Base-by-base conservation (phyloP, 805 yeast genomes). In the Zygosaccharomyces rouxii region DNA sequence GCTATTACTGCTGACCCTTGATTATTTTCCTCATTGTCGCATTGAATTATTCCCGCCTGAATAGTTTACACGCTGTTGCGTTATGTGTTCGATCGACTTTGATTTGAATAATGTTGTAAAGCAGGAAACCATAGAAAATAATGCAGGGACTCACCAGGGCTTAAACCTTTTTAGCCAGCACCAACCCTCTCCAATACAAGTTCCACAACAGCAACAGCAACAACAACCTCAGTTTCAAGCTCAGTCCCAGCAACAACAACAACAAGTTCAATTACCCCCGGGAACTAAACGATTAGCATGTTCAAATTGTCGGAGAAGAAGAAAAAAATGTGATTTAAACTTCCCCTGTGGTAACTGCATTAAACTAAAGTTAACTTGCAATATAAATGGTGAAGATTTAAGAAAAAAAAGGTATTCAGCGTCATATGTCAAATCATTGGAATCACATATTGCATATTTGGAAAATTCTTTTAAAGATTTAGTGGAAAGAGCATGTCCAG, bases 331-430 rank as follows among this genome's bases (percentile, higher is more conserved):
- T 59, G 74, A 76, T 56, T 65, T 71, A 47, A 71, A 69, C 6
- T 67, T 59, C 44, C 83, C 83, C 1, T 78, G 83, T 53, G 65
- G 71, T 19, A 71, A 71, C 49, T 78, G 83, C 54, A 60, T 62
- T 13, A 71, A 71, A 47, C 62, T 73, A 4, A 67, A 68, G 4
- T 67, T 71, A 13, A 76, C 70, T 31, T 78, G 83, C 56, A 68
- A 77, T 39, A 71, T 71, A 31, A 71, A 74, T 11, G 71, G 71
- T 10, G 71, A 69, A 51, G 83, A 78, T 55, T 64, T 76, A 68
- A 66, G 83, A 35, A 77, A 76, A 54, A 74, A 73, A 49, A 61
- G 82, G 41, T 78, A 79, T 3, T 69, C 77, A 0, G 75, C 73
- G 7, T 68, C 71, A 39, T 78, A 78, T 55, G 81, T 78, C n/a